Conservation (phyloP, 208 protist species). For the Leptomonas seymouri region DNA sequence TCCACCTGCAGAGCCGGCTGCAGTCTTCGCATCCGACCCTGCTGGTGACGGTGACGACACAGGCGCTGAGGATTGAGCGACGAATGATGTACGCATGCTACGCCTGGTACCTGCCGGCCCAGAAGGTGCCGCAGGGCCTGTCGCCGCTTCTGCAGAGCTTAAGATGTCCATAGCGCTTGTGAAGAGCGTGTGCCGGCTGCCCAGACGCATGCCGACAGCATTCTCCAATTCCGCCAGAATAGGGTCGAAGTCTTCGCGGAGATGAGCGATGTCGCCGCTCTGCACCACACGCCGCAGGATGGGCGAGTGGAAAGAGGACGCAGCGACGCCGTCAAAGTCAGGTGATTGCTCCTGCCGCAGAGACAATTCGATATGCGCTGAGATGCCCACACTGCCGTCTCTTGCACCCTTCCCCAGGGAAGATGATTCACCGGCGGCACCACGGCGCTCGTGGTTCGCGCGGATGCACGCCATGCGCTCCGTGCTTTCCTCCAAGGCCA, state of each 20-base stretch:
- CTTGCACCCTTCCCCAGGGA: background rate
- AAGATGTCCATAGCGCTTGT: constrained; percentile 72
- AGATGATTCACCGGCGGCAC: background rate
- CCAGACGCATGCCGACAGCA: constrained; percentile 82
- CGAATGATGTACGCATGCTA: too few relatives aligned
- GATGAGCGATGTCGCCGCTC: constrained; percentile 63
- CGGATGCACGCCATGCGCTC: constrained; percentile 57
- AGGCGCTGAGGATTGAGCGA: too few relatives aligned
- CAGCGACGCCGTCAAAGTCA: background rate
- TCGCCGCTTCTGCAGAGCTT: constrained; percentile 8
- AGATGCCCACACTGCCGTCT: background rate
- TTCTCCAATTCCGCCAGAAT: constrained; percentile 77
- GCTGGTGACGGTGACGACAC: too few relatives aligned
- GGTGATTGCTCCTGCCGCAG: background rate
- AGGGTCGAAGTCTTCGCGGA: constrained; percentile 88
- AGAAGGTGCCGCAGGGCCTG: background rate
- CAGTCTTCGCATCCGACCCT: background rate
- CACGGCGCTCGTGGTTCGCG: constrained; percentile 10
- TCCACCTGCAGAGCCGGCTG: background rate
- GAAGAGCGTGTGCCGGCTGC: constrained; percentile 86
- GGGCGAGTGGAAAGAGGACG: constrained; percentile 3
- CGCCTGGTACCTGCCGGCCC: background rate
- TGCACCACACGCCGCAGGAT: constrained; percentile 46
- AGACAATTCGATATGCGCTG: constrained; percentile 17
- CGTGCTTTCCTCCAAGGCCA: constrained; percentile 59